Evolutionary conservation across 2,329 filamentous ascomycete genomes (phyloP).

Genomic region (Phyllosticta citrichinensis): DNA sequence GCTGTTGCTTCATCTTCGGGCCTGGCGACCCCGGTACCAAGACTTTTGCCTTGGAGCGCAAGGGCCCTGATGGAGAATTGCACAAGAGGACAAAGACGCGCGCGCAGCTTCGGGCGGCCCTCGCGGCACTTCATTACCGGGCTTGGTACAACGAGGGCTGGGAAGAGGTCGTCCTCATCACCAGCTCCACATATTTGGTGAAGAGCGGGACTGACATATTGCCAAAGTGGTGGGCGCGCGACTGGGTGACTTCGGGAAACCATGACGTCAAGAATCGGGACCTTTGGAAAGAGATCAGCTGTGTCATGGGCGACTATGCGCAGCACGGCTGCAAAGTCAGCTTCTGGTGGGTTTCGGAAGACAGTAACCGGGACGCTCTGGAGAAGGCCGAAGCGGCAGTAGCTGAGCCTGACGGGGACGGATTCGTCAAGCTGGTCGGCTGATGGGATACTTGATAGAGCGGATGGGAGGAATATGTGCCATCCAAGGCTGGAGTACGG

Average conservation of each 20-base stretch:
- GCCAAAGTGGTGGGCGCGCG: neutral
- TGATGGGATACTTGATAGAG: neutral
- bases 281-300: neutral
- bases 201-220: neutral
- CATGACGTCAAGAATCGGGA: neutral
- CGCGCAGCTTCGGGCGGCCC: conserved; percentile 46
- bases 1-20: conserved; percentile 14
- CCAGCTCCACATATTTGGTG: neutral
- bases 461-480: neutral
- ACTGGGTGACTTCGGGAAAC: neutral
- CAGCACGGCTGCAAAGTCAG: neutral
- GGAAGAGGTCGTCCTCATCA: conserved; percentile 22
- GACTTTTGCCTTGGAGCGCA: conserved; percentile 32
- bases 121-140: conserved; percentile 39
- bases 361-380: too few relatives aligned
- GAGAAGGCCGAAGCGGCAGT: neutral
- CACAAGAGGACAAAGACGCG: conserved; percentile 40
- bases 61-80: conserved; percentile 32
- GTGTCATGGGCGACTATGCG: neutral
- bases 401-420: neutral
- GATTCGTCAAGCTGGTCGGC: neutral
- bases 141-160: conserved; percentile 36
- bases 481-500: neutral
- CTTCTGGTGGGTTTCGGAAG: neutral
- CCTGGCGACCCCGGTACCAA: too few relatives aligned